Percentiles rank a stretch among this genome's conserved stretches.
phyloP scores from a whole-genome alignment of 345 rosid species.

The Turritis glabra region DNA sequence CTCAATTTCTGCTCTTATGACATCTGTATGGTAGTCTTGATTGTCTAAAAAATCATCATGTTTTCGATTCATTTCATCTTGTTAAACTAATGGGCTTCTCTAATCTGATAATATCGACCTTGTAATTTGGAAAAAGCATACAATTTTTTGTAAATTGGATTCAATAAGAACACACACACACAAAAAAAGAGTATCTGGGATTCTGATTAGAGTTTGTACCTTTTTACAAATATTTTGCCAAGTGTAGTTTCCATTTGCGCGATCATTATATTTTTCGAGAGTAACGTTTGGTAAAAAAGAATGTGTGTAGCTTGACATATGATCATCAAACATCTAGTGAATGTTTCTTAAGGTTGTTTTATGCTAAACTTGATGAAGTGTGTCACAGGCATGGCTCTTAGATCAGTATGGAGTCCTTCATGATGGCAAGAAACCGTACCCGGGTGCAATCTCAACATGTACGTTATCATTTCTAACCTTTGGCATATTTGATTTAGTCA shows the following conservation, averaged over 20 bases:
- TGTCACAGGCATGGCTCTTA: slow-evolving; percentile 81
- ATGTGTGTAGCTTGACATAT: slow-evolving; percentile 8
- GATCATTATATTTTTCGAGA: background rate
- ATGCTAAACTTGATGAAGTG: slow-evolving; percentile 15
- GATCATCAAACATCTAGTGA: background rate
- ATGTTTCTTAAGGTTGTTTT: background rate
- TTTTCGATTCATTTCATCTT: background rate
- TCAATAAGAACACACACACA: background rate
- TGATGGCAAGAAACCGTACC: slow-evolving; percentile 89
- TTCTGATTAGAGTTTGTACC: background rate
- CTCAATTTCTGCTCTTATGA: background rate
- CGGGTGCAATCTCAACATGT: slow-evolving; percentile 86
- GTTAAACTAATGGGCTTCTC: background rate
- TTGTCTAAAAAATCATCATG: background rate
- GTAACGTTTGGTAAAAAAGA: background rate
- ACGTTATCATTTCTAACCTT: slow-evolving; percentile 44
- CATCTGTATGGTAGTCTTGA: background rate
- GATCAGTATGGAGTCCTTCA: slow-evolving; percentile 99
- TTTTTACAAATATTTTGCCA: background rate
- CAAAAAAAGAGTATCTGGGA: background rate
- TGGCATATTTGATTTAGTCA: background rate
- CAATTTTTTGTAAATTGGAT: slow-evolving; percentile 16
- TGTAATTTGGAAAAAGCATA: background rate
- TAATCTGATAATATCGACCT: background rate
- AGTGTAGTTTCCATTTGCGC: slow-evolving; percentile 2